A percentile compares a stretch with the other conserved stretches of the same genome.
Conservation (phyloP, 2,329 filamentous ascomycete genomes). For the Penicillium corylophilum region DNA sequence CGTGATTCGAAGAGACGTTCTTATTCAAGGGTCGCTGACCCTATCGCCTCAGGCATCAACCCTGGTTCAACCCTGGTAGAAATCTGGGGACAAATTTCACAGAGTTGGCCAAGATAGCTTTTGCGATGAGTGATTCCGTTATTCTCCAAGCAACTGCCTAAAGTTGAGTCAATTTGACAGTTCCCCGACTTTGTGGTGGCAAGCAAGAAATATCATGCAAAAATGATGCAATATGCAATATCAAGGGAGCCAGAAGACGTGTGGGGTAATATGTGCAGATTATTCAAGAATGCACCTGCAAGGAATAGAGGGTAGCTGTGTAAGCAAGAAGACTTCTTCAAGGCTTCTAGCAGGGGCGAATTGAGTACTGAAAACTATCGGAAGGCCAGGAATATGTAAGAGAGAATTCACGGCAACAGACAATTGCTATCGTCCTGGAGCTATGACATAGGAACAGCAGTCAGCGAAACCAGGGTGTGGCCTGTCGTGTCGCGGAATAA, state of each 20-base stretch:
- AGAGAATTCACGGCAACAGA: neutral
- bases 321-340: neutral
- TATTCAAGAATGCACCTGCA: neutral
- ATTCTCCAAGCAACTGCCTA: neutral
- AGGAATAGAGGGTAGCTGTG: neutral
- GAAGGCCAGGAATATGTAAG: neutral
- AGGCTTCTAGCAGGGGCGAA: neutral
- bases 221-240: neutral
- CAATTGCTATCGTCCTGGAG: neutral
- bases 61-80: no score
- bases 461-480: neutral
- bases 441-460: conserved; percentile 6
- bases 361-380: neutral
- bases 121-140: neutral
- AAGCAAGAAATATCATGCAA: neutral
- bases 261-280: neutral
- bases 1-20: neutral
- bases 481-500: neutral
- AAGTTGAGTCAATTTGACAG: neutral
- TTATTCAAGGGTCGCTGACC: neutral
- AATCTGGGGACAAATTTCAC: neutral
- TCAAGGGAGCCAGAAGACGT: neutral
- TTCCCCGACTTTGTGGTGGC: neutral
- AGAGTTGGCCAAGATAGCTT: neutral
- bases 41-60: neutral